Base-by-base conservation (phyloP, 805 yeast genomes). In the Sugiyamaella valdiviana region DNA sequence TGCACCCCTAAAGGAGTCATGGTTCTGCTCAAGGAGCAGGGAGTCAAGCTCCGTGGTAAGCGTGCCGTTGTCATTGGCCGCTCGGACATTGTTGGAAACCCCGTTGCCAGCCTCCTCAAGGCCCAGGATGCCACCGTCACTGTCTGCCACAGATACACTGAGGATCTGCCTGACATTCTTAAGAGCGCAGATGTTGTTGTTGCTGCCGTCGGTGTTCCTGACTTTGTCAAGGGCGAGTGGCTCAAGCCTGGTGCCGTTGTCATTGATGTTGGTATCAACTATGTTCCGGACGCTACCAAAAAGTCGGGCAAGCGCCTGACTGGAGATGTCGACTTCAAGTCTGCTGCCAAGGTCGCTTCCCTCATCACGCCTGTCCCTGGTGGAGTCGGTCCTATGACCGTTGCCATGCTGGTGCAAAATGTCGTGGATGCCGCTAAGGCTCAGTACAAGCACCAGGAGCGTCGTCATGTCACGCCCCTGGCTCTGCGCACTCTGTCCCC, bases 331-430 rank as follows among this genome's bases (percentile, higher is more conserved):
- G 96, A 90, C 60, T 91, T 74, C 61, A 84, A 73, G 47, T 70
- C 80, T 24, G 90, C 87, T 47, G 67, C 74, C 49, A 64, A 71
- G 45, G 75, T 74, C 46, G 93, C 90, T 2, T 69, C 82, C 10
- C 78, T 75, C 58, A 77, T 93, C 54, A 90, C 98, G 5, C 99
- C 99, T 15, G 99, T 91, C 48, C 99, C 99, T 26, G 98, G 98
- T 64, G 98, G 98, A 59, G 98, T 91, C 54, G 99, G 99, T 37
- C 99, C 99, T 55, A 91, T 91, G 98, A 91, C 99, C 22, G 97
- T 91, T 42, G 96, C 96, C 37, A 89, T 90, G 96, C 78, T 91
- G 52, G 77, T 90, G 53, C 78, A 83, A 55, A 91, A 93, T 62
- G 91, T 91, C 9, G 73, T 81, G 50, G 75, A 78, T 55, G 87